Evolutionary conservation across 331 rosid species (phyloP).

Genomic region (Quercus phellos): DNA sequence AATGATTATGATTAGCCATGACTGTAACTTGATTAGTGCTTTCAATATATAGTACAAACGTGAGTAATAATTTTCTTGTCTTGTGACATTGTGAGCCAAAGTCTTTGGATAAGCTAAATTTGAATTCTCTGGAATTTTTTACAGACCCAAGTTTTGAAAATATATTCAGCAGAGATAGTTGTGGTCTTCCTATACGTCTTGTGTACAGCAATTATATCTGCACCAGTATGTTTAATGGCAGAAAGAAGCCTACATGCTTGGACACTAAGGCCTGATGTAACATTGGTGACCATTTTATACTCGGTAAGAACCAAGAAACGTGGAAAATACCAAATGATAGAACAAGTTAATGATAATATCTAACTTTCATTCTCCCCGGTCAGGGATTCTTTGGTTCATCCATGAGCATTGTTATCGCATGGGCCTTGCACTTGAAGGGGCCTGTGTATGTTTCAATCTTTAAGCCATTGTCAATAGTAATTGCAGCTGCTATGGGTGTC

Average conservation of each 20-base stretch:
- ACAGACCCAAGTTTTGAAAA: conserved; percentile 31
- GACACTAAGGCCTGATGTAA: conserved; percentile 17
- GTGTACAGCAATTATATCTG: conserved; percentile 11
- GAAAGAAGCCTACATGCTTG: conserved; percentile 20
- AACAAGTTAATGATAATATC: background rate
- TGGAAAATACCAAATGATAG: no score
- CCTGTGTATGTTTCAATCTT: conserved; percentile 42
- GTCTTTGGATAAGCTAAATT: background rate
- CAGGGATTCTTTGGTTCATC: conserved; percentile 23
- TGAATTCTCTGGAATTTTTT: background rate
- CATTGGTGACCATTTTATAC: conserved; percentile 9
- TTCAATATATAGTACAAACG: no score
- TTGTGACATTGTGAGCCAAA: no score
- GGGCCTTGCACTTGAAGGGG: conserved; percentile 33
- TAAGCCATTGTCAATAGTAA: conserved; percentile 32
- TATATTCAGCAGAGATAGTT: conserved; percentile 11
- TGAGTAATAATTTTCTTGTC: no score
- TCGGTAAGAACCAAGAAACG: conserved; percentile 9
- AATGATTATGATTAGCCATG: no score
- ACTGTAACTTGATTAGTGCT: no score
- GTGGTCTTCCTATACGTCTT: conserved; percentile 20
- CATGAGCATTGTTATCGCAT: conserved; percentile 3
- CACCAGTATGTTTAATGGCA: background rate
- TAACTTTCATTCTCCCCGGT: background rate
- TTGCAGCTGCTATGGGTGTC: conserved; percentile 32